Evolutionary conservation across 2,329 filamentous ascomycete genomes (phyloP), one percentile per base, ranked within the genome.

Genomic region (Xylaria sp.): DNA sequence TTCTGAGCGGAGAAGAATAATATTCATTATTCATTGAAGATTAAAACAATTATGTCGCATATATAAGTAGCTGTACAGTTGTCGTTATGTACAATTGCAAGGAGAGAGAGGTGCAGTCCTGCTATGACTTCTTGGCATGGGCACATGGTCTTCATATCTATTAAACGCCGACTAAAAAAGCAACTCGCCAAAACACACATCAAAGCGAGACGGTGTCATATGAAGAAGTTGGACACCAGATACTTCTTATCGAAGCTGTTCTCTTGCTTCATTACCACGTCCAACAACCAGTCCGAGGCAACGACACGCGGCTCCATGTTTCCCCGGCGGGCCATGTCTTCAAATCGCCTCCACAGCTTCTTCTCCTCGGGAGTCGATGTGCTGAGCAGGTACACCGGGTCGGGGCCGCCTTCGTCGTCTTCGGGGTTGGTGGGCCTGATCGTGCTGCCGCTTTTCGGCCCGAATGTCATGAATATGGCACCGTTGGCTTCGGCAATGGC

Each of bases 401-500:
- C 91, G 0, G 87, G 86, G 1, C 83, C 81, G 41, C 87, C 84
- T 32, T 89, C 87, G 59, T 91, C 87, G 69, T 90, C 88, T 70
- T 89, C 86, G 18, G 82, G 80, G 9, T 85, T 86, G 18, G 87
- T 89, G n/a, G 88, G 85, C 76, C 86, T 87, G 74, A 91, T 89
- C 1, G 86, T 89, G 30, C 90, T 85, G 2, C 90, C 90, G 69
- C 91, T 89, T 20, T 93, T 89, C 8, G 91, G 92, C 34, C 88
- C 87, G 81, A 94, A 98, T 25, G 92, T 81, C 76, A 89, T 86
- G 79, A 95, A 97, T 30, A 89, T 88, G 28, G 94, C 96, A 15
- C 95, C 94, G 78, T 99, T 99, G 65, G 93, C 91, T 77, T 92
- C 89, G 59, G 95, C 91, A 72, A 99, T 97, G 43, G 89, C 87